These are phyloP conservation scores for Chenopodium formosanum DNA, from an alignment of 148 eudicot genomes.

Conservation along the genomic window DNA sequence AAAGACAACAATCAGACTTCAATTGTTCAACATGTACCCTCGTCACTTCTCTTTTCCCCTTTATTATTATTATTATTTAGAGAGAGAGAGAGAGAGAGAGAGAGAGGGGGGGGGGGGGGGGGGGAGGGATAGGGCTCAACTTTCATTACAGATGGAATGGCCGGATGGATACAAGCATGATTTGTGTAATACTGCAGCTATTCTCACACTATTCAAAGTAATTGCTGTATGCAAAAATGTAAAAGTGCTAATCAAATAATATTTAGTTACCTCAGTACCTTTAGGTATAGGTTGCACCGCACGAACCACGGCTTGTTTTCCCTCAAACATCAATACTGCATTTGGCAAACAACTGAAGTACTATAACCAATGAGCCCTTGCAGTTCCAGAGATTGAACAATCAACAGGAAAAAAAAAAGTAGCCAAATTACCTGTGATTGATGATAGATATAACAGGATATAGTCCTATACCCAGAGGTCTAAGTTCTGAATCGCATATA, in stretches of 20 bases:
- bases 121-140: background rate
- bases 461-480: constrained; percentile 83
- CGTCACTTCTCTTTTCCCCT: no score
- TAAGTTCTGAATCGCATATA: constrained; percentile 84
- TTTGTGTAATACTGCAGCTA: background rate
- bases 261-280: constrained; percentile 83
- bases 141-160: background rate
- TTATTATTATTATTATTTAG: background rate
- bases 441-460: constrained; percentile 75
- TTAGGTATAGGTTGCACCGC: constrained; percentile 79
- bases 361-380: constrained; percentile 28
- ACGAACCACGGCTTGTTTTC: constrained; percentile 71
- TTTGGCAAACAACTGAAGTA: constrained; percentile 80
- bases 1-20: constrained; percentile 6
- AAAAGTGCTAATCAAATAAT: constrained; percentile 5
- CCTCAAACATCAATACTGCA: constrained; percentile 83
- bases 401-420: background rate
- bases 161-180: background rate
- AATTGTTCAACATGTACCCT: background rate
- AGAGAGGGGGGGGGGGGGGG: no score
- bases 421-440: constrained; percentile 69
- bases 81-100: no score
- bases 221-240: background rate
- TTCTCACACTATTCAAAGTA: background rate
- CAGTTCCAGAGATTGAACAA: constrained; percentile 6